A percentile compares a stretch with the other conserved stretches of the same genome.
Evolutionary conservation across 495 filamentous ascomycete species (phyloP).

Genomic region (Polyplosphaeria fusca): DNA sequence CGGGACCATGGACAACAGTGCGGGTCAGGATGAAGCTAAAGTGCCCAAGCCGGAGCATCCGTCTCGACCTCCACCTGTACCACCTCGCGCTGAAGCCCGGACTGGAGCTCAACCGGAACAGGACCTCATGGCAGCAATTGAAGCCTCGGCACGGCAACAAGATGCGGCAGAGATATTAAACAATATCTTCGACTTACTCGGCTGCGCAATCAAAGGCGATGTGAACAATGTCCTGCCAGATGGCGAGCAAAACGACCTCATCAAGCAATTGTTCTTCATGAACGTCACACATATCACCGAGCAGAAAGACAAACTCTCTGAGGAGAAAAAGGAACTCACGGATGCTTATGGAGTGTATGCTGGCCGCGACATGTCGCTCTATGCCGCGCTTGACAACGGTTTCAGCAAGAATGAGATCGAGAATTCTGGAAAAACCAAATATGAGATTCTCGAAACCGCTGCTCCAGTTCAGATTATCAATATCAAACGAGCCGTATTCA

Average conservation of each 20-base stretch:
- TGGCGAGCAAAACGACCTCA: slow-evolving; percentile 74
- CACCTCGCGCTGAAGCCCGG: slow-evolving; percentile 26
- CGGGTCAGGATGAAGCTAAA: not conserved
- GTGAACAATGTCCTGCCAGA: slow-evolving; percentile 52
- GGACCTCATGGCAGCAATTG: slow-evolving; percentile 29
- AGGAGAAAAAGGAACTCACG: slow-evolving; percentile 11
- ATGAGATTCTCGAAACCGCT: slow-evolving; percentile 68
- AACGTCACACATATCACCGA: slow-evolving; percentile 11
- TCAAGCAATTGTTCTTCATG: slow-evolving; percentile 55
- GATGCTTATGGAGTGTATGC: slow-evolving; percentile 20
- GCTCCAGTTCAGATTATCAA: slow-evolving; percentile 87
- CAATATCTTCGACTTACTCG: slow-evolving; percentile 83
- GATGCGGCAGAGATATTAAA: slow-evolving; percentile 95
- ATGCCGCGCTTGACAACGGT: slow-evolving; percentile 76
- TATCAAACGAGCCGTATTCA: slow-evolving; percentile 73
- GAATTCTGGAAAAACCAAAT: slow-evolving; percentile 52
- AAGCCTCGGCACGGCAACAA: slow-evolving; percentile 66
- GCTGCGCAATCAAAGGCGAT: slow-evolving; percentile 74
- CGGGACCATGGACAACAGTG: not conserved
- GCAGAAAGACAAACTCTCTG: not conserved
- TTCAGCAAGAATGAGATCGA: slow-evolving; percentile 71
- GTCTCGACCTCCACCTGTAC: slow-evolving; percentile 33
- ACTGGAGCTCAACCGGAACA: not conserved
- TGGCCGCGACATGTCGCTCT: slow-evolving; percentile 55
- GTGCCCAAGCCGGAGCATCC: slow-evolving; percentile 21